Percentiles rank a stretch among this genome's conserved stretches.
Conservation (phyloP, 1,139 yeast species). For the Candida labiduridarum region DNA sequence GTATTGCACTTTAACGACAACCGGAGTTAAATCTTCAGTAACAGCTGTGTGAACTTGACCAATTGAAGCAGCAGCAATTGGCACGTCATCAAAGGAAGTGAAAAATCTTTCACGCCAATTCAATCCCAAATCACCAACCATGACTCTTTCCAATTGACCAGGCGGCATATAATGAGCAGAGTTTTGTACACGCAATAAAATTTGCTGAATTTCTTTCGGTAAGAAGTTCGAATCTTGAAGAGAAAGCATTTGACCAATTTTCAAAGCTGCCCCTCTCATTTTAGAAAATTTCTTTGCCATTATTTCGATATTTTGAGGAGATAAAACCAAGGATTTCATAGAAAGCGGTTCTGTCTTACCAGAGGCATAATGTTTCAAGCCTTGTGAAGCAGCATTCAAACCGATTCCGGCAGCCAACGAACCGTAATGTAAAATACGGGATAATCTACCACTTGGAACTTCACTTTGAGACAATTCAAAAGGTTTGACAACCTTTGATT, state of each 20-base stretch:
- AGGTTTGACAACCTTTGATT: slow-evolving; percentile 25
- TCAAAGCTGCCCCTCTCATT: slow-evolving; percentile 98
- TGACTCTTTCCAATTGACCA: slow-evolving; percentile 78
- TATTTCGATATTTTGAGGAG: slow-evolving; percentile 83
- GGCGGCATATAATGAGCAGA: slow-evolving; percentile 97
- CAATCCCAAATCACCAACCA: slow-evolving; percentile 72
- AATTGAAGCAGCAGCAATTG: slow-evolving; percentile 96
- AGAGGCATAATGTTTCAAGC: slow-evolving; percentile 66
- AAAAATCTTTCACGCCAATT: slow-evolving; percentile 76
- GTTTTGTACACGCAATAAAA: slow-evolving; percentile 84
- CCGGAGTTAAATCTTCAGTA: slow-evolving; percentile 63
- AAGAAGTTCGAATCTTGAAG: slow-evolving; percentile 87
- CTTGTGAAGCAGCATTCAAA: slow-evolving; percentile 78
- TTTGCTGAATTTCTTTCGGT: slow-evolving; percentile 82
- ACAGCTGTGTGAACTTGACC: slow-evolving; percentile 94
- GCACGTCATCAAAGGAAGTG: slow-evolving; percentile 78
- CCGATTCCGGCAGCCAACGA: slow-evolving; percentile 92
- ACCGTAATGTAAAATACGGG: slow-evolving; percentile 91
- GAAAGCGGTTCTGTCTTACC: slow-evolving; percentile 44
- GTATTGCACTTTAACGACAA: slow-evolving; percentile 95
- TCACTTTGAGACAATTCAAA: slow-evolving; percentile 61
- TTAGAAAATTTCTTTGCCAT: slow-evolving; percentile 85
- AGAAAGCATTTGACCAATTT: slow-evolving; percentile 92
- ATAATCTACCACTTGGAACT: slow-evolving; percentile 85
- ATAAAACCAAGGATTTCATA: slow-evolving; percentile 64